Percentiles rank a stretch among this genome's conserved stretches.
phyloP scores from a whole-genome alignment of 495 filamentous ascomycete genomes.

The Diplogelasinospora grovesii region DNA sequence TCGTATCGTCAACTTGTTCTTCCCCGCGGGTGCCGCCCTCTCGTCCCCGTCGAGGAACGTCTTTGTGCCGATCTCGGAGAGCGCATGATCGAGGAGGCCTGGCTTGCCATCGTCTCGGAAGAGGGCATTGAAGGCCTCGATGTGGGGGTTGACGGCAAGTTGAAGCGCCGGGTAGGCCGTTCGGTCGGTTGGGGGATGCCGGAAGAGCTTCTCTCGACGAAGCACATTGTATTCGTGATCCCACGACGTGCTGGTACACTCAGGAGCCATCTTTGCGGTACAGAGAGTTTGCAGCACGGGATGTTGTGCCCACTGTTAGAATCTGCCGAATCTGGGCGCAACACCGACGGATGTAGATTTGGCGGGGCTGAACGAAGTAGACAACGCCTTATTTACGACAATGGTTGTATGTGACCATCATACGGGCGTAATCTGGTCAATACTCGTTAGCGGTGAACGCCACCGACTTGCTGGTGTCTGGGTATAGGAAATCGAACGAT shows the following conservation, averaged over 20 bases:
- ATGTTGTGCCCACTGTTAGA: no score
- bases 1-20: constrained; percentile 66
- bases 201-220: constrained; percentile 78
- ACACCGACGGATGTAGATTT: no score
- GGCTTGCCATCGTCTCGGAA: constrained; percentile 56
- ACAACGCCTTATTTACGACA: no score
- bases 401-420: no score
- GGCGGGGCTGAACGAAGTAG: no score
- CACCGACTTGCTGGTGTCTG: no score
- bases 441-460: no score
- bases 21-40: constrained; percentile 43
- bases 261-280: constrained; percentile 50
- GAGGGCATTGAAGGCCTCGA: constrained; percentile 93
- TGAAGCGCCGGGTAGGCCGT: constrained; percentile 84
- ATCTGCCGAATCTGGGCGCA: no score
- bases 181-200: constrained; percentile 75
- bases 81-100: constrained; percentile 64
- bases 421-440: no score
- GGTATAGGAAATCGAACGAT: no score
- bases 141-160: constrained; percentile 76
- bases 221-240: constrained; percentile 73
- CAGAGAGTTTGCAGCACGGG: no score
- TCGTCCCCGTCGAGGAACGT: constrained; percentile 74
- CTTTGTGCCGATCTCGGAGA: constrained; percentile 87
- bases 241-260: constrained; percentile 58